These are phyloP conservation scores for Lithospermum erythrorhizon DNA, from an alignment of 257 asterid genomes.

Conservation along the genomic window DNA sequence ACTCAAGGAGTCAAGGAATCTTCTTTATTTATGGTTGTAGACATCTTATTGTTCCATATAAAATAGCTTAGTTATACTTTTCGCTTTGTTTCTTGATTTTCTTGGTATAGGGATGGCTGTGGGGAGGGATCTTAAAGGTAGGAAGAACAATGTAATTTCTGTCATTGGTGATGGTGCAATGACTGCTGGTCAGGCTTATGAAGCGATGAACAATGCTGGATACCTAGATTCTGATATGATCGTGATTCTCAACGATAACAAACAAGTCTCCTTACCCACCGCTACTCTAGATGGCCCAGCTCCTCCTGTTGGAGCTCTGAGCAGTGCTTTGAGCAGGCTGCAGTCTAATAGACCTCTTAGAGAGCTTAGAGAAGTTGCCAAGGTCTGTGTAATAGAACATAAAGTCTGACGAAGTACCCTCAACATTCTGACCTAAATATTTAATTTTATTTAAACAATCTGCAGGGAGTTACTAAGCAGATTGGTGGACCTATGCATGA, in stretches of 20 bases:
- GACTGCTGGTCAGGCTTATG: constrained; percentile 98
- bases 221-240: constrained; percentile 95
- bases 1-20: neutral
- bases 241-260: constrained; percentile 87
- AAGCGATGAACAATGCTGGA: constrained; percentile 96
- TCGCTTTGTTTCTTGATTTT: constrained; percentile 9
- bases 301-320: constrained; percentile 87
- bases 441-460: constrained; percentile 12
- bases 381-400: constrained; percentile 28
- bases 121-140: constrained; percentile 81
- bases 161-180: constrained; percentile 96
- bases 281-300: constrained; percentile 80
- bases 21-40: neutral
- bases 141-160: constrained; percentile 61
- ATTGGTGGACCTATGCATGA: constrained; percentile 94
- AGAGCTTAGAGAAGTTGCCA: constrained; percentile 92
- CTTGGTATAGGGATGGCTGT: constrained; percentile 84
- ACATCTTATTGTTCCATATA: neutral
- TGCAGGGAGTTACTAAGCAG: constrained; percentile 93
- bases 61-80: constrained; percentile 3
- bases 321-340: constrained; percentile 78
- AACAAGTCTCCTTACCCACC: constrained; percentile 92
- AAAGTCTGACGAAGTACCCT: neutral
- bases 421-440: neutral
- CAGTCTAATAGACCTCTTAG: constrained; percentile 87